Conservation (phyloP, 306 rosid genomes). For the Betula pendula region DNA sequence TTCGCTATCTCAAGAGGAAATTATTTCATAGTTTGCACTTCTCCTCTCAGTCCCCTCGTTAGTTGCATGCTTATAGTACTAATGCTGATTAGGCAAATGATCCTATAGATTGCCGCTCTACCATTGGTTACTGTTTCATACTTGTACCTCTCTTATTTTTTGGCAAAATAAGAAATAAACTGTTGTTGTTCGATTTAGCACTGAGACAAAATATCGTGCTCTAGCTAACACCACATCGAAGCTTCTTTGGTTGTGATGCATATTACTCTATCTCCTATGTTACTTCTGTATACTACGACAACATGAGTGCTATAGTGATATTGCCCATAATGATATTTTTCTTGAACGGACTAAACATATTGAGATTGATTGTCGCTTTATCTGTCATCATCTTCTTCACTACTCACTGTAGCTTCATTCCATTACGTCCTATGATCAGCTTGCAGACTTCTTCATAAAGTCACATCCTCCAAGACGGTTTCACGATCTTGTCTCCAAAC, state of each 20-base stretch:
- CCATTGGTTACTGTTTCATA: too few relatives aligned
- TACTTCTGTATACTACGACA: too few relatives aligned
- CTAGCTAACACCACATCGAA: not conserved
- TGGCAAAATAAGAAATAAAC: too few relatives aligned
- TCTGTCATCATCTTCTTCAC: too few relatives aligned
- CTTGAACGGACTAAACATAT: not conserved
- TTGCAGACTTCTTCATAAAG: not conserved
- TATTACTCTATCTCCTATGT: not conserved
- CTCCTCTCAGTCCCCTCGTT: too few relatives aligned
- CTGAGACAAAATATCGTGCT: not conserved
- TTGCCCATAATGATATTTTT: not conserved
- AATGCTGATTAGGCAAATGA: too few relatives aligned
- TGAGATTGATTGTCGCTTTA: not conserved
- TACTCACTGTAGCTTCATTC: not conserved
- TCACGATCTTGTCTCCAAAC: not conserved
- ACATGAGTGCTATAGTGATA: not conserved
- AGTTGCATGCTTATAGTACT: too few relatives aligned
- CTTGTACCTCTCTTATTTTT: too few relatives aligned
- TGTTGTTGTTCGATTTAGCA: not conserved
- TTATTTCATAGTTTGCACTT: too few relatives aligned
- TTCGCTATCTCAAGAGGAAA: too few relatives aligned
- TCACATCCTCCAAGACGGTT: not conserved
- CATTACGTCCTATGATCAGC: not conserved
- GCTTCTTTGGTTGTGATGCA: not conserved
- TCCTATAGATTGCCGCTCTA: too few relatives aligned